Evolutionary conservation across 106 monocot genomes (phyloP).

Genomic region (Apostasia shenzhenica): DNA sequence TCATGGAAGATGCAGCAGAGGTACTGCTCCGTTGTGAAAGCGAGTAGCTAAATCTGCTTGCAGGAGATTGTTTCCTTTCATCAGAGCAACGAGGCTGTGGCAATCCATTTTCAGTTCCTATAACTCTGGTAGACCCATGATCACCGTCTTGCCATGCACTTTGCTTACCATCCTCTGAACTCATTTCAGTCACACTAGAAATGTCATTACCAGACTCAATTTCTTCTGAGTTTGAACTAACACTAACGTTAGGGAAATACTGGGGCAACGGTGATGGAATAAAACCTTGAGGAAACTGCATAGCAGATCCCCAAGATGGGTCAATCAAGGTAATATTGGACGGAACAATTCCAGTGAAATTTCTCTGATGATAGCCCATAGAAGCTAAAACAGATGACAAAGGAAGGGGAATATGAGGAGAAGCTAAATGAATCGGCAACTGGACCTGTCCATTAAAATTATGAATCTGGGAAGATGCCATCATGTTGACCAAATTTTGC

Average conservation of each 20-base stretch:
- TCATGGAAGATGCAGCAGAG: conserved; percentile 17
- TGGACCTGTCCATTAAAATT: conserved; percentile 48
- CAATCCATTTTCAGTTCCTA: conserved; percentile 22
- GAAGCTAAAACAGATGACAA: conserved; percentile 40
- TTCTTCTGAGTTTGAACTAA: conserved; percentile 38
- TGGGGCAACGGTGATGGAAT: conserved; percentile 36
- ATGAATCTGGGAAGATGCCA: conserved; percentile 43
- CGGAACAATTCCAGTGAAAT: conserved; percentile 38
- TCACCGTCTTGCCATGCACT: conserved; percentile 32
- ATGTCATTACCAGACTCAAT: conserved; percentile 30
- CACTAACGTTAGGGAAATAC: conserved; percentile 23
- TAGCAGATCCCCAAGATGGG: conserved; percentile 37
- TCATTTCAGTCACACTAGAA: conserved; percentile 20
- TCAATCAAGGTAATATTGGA: conserved; percentile 35
- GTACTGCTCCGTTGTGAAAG: conserved; percentile 16
- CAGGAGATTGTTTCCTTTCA: conserved; percentile 17
- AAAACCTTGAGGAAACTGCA: conserved; percentile 59
- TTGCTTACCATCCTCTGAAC: conserved; percentile 28
- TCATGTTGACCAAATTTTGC: conserved; percentile 76
- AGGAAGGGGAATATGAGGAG: conserved; percentile 34
- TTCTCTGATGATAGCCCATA: conserved; percentile 38
- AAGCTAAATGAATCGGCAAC: conserved; percentile 43
- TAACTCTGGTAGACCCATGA: conserved; percentile 26
- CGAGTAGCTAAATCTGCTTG: conserved; percentile 13
- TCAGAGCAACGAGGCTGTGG: conserved; percentile 23